Evolutionary conservation across 352 stramenopile genomes (phyloP).

Genomic region (Phytophthora chlamydospora): DNA sequence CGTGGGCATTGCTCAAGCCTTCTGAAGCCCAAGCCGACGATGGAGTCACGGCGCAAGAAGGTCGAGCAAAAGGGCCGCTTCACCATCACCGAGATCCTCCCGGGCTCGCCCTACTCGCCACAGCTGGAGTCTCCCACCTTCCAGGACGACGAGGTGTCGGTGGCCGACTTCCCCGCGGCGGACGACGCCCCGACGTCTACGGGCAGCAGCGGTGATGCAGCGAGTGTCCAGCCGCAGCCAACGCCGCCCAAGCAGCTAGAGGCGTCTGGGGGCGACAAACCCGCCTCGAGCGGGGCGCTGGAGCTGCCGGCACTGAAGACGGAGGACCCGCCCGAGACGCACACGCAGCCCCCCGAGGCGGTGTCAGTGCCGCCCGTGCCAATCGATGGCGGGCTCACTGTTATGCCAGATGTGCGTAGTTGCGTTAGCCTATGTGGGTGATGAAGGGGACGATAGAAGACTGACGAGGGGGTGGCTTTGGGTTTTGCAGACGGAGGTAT

Average conservation of each 20-base stretch:
- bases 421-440: neutral
- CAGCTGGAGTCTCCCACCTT: slow-evolving; percentile 27
- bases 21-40: slow-evolving; percentile 4
- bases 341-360: slow-evolving; percentile 28
- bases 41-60: slow-evolving; percentile 49
- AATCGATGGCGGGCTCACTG: slow-evolving; percentile 7
- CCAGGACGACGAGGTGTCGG: slow-evolving; percentile 25
- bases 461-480: slow-evolving; percentile 1
- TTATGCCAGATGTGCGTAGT: slow-evolving; percentile 22
- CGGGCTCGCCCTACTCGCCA: slow-evolving; percentile 54
- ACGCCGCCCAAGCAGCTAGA: slow-evolving; percentile 1
- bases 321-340: slow-evolving; percentile 24
- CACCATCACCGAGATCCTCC: slow-evolving; percentile 82
- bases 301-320: slow-evolving; percentile 1
- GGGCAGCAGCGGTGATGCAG: slow-evolving; percentile 17
- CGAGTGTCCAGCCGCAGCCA: neutral
- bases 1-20: neutral
- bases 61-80: slow-evolving; percentile 83
- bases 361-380: slow-evolving; percentile 10
- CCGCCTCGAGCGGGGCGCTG: neutral
- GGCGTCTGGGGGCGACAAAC: slow-evolving; percentile 1
- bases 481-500: slow-evolving; percentile 24
- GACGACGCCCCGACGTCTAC: slow-evolving; percentile 19
- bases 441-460: neutral
- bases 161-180: slow-evolving; percentile 15